Evolutionary conservation across 306 rosid genomes (phyloP), one percentile per base, ranked within the genome.

Genomic region (Astragalus glycyphyllos): DNA sequence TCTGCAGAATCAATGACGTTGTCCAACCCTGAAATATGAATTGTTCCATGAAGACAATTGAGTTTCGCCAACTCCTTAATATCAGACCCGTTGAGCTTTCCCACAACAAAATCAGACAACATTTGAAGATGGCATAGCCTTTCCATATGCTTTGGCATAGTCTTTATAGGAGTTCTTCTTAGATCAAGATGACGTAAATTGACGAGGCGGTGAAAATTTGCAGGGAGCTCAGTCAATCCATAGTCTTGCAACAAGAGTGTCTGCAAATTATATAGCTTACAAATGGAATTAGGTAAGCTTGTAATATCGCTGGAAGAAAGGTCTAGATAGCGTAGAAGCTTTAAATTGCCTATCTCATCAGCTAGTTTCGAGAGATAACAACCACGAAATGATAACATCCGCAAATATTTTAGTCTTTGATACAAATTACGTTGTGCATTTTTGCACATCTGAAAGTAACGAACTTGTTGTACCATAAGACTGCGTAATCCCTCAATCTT

Each of bases 211-310:
- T 35, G 23, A 8, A 41, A 59, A 48, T 77, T n/a, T 37, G 41
- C 5, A 37, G 41, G 41, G 41, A 37, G 41, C 4, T 37, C 41
- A 0, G 2, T 14, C 37, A 76, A 34, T 2, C 0, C 0, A 6
- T 37, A 58, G 7, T 11, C 1, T n/a, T 6, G 0, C 37, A 72
- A 15, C 5, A 58, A 23, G 0, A 81, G 46, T 11, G 82, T 77
- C 4, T 77, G 68, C 34, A 81, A 38, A 56, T 81, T 81, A 14
- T 55, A n/a, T 38, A 81, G 7, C 58, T 4, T 7, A 57, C 85
- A 60, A 3, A 73, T 54, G 29, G 82, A 77, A 64, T 59, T 2
- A 1, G 82, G 79, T 11, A 81, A 32, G 1, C 16, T 34, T 55
- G n/a, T 0, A 68, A 77, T 41, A 0, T 0, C 0, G 4, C 65